A percentile compares a stretch with the other conserved stretches of the same genome.
Conservation (phyloP, 192 early-diverging fungal species). For the Funneliformis geosporum region DNA sequence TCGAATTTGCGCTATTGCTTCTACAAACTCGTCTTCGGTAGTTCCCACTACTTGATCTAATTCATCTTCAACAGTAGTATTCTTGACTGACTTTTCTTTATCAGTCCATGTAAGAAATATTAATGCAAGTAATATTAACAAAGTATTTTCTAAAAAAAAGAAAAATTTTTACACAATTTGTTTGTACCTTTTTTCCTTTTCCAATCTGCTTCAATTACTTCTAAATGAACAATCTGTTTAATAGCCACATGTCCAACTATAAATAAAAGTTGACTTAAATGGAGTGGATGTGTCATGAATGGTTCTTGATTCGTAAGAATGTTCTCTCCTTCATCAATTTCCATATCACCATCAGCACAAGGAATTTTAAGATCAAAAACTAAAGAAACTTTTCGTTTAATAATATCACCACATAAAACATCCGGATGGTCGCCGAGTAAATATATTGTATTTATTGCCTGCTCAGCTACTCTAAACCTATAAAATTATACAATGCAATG, state of each 20-base stretch:
- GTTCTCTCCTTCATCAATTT: conserved; percentile 35
- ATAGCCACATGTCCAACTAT: conserved; percentile 94
- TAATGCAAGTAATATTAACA: background rate
- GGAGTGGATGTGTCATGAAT: conserved; percentile 41
- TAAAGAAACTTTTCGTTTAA: conserved; percentile 63
- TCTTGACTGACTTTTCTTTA: conserved; percentile 36
- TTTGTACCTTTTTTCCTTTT: conserved; percentile 73
- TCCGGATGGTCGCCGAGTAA: conserved; percentile 90
- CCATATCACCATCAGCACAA: conserved; percentile 39
- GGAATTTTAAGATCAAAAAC: conserved; percentile 57
- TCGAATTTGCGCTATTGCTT: conserved; percentile 81
- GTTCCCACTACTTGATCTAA: conserved; percentile 91
- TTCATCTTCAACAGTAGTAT: conserved; percentile 70
- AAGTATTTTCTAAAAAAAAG: background rate
- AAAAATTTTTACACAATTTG: background rate
- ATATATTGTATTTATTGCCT: conserved; percentile 94
- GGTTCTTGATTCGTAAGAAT: conserved; percentile 38
- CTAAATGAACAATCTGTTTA: conserved; percentile 95
- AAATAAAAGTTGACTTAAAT: conserved; percentile 86
- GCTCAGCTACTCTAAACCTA: conserved; percentile 93
- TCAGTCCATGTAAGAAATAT: background rate
- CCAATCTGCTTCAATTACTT: conserved; percentile 90
- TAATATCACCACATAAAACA: conserved; percentile 71
- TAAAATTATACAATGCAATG: conserved; percentile 10
- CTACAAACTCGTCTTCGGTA: conserved; percentile 94